Conservation (phyloP, 345 rosid species). For the Eucalyptus tenuipes region DNA sequence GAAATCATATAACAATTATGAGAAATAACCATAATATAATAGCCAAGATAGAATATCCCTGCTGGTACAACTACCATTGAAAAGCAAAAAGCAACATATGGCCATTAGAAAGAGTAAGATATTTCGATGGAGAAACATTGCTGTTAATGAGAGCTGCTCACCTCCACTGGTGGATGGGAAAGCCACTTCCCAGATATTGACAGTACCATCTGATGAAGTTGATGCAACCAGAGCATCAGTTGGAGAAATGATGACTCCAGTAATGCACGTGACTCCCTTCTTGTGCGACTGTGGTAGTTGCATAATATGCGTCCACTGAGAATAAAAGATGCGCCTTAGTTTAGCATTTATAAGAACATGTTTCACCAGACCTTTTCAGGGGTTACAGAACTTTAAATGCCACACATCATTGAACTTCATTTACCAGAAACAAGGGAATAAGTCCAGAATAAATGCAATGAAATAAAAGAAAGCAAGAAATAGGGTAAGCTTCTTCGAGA, state of each 20-base stretch:
- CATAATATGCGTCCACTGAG: conserved; percentile 64
- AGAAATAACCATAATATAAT: neutral
- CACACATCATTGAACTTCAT: neutral
- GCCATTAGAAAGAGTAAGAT: neutral
- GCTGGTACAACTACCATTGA: neutral
- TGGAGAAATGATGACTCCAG: conserved; percentile 57
- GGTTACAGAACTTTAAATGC: neutral
- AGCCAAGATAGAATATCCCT: neutral
- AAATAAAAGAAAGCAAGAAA: neutral
- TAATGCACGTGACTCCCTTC: conserved; percentile 83
- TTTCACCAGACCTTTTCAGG: neutral
- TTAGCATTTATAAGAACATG: neutral
- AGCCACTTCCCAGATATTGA: conserved; percentile 51
- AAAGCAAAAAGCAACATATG: neutral
- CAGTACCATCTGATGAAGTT: conserved; percentile 75
- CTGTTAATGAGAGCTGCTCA: conserved; percentile 3
- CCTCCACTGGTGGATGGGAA: conserved; percentile 39
- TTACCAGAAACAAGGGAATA: neutral
- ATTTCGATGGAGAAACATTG: neutral
- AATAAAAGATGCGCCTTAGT: neutral
- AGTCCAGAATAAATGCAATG: neutral
- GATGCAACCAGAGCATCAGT: conserved; percentile 56
- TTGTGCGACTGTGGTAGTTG: conserved; percentile 66
- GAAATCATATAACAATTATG: neutral
- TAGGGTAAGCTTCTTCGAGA: neutral